A percentile compares a stretch with the other conserved stretches of the same genome.
Evolutionary conservation across 805 yeast species (phyloP).

Genomic region (Millerago galiae): DNA sequence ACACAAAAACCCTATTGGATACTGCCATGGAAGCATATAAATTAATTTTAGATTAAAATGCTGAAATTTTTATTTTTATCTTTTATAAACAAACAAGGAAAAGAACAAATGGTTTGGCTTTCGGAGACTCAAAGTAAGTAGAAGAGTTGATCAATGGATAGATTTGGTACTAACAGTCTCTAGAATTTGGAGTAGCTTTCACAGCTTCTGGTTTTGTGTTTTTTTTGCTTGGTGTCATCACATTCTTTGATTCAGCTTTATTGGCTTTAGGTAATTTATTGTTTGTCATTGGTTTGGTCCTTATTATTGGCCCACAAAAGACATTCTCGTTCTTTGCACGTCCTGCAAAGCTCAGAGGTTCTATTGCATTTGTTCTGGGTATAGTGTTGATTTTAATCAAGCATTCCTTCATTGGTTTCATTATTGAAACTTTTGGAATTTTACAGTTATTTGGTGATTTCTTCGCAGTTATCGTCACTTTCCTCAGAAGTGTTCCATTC

Average conservation of each 20-base stretch:
- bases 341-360: constrained; percentile 81
- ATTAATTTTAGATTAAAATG: no score
- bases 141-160: background rate
- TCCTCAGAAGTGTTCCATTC: constrained; percentile 79
- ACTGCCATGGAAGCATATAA: constrained; percentile 45
- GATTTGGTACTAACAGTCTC: constrained; percentile 4
- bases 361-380: constrained; percentile 73
- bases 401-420: constrained; percentile 78
- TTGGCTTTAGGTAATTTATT: constrained; percentile 76
- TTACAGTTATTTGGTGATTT: constrained; percentile 86
- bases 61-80: no score
- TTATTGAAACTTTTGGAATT: constrained; percentile 84
- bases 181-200: constrained; percentile 88
- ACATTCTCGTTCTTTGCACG: constrained; percentile 79
- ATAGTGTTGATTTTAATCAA: constrained; percentile 67
- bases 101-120: constrained; percentile 48
- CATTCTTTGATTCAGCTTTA: constrained; percentile 84
- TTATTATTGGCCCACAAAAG: constrained; percentile 84
- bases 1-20: constrained; percentile 59
- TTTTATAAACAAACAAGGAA: background rate
- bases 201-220: constrained; percentile 76
- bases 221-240: constrained; percentile 73
- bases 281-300: constrained; percentile 58
- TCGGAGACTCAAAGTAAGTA: constrained; percentile 62
- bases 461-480: constrained; percentile 81